Evolutionary conservation across 148 eudicot species (phyloP).

Genomic region (Selenicereus undatus): DNA sequence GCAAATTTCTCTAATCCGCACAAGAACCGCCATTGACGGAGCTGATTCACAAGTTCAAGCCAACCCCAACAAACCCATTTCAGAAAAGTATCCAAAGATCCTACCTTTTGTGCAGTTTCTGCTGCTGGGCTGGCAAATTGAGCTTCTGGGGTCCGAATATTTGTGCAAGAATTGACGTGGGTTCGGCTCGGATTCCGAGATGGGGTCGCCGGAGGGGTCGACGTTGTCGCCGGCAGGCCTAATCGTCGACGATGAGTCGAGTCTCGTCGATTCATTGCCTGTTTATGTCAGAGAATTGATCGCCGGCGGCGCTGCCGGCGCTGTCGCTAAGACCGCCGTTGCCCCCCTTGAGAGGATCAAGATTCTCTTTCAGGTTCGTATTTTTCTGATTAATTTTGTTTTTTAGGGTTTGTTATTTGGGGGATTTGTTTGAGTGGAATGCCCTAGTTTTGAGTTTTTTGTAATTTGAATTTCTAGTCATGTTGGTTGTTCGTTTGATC

Average conservation of each 20-base stretch:
- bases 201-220: constrained; percentile 71
- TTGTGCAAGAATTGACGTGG: constrained; percentile 11
- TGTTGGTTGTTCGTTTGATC: neutral
- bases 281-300: constrained; percentile 82
- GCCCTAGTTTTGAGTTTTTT: neutral
- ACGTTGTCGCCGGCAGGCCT: constrained; percentile 49
- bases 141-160: neutral
- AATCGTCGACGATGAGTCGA: constrained; percentile 44
- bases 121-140: neutral
- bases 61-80: neutral
- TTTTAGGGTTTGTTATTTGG: neutral
- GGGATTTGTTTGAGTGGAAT: neutral
- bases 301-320: constrained; percentile 97
- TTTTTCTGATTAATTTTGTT: neutral
- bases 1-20: neutral
- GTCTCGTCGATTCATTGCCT: constrained; percentile 60
- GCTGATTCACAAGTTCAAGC: neutral
- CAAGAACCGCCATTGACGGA: neutral
- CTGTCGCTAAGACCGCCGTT: constrained; percentile 82
- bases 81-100: neutral
- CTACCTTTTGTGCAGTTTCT: neutral
- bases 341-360: constrained; percentile 95
- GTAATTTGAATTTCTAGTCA: neutral
- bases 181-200: constrained; percentile 19
- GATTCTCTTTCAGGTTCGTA: constrained; percentile 70